Conservation (phyloP, 768 basidiomycete genomes). For the Mycena floridula region DNA sequence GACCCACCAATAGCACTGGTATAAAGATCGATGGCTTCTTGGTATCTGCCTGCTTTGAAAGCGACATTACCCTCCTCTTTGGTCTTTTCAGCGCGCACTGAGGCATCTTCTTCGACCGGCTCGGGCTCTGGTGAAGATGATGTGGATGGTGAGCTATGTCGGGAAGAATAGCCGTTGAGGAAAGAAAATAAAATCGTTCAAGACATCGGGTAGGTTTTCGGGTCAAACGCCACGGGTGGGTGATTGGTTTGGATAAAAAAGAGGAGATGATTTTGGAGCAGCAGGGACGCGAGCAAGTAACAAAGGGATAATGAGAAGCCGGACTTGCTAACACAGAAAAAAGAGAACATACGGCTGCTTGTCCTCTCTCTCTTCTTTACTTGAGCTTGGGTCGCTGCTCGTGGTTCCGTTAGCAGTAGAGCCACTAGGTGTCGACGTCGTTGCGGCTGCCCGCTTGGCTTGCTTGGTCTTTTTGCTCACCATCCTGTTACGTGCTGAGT, state of each 20-base stretch:
- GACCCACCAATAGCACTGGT: slow-evolving; percentile 63
- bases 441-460: background rate
- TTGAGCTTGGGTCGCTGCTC: no score
- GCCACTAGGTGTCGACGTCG: background rate
- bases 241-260: no score
- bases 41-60: slow-evolving; percentile 62
- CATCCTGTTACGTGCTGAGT: background rate
- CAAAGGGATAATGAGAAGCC: no score
- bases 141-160: slow-evolving; percentile 16
- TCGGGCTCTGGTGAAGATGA: slow-evolving; percentile 7
- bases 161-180: no score
- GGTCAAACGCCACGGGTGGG: no score
- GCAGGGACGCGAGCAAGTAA: no score
- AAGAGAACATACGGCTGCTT: no score
- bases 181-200: no score
- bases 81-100: slow-evolving; percentile 48
- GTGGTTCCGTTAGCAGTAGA: background rate
- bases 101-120: slow-evolving; percentile 27
- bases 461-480: slow-evolving; percentile 1
- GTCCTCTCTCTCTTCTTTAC: no score
- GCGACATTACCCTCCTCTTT: slow-evolving; percentile 74
- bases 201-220: no score
- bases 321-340: no score
- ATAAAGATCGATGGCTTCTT: slow-evolving; percentile 69
- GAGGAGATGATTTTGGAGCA: no score